Conservation (phyloP, 2,329 filamentous ascomycete species). For the Myriosclerotinia duriaeana region DNA sequence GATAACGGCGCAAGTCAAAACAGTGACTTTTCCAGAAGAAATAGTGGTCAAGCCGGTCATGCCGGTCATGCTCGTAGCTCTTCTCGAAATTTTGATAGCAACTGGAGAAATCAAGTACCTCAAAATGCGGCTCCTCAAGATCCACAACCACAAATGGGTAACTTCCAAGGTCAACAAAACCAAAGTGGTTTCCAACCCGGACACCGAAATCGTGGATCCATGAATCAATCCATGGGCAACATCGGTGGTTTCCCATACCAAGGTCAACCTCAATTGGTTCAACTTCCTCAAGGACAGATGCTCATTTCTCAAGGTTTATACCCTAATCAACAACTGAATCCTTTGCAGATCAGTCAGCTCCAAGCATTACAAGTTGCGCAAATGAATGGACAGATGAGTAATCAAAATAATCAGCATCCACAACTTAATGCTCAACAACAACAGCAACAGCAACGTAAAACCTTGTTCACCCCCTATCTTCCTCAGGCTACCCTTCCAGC, state of each 20-base stretch:
- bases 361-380: slow-evolving; percentile 90
- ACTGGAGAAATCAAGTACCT: slow-evolving; percentile 83
- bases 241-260: slow-evolving; percentile 89
- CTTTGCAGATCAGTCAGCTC: slow-evolving; percentile 83
- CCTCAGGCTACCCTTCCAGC: slow-evolving; percentile 92
- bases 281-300: slow-evolving; percentile 80
- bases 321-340: slow-evolving; percentile 79
- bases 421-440: slow-evolving; percentile 67
- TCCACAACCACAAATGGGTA: slow-evolving; percentile 57
- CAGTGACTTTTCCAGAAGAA: slow-evolving; percentile 71
- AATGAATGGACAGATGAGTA: slow-evolving; percentile 71
- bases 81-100: slow-evolving; percentile 95
- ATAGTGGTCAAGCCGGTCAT: slow-evolving; percentile 64
- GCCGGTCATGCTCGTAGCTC: slow-evolving; percentile 73
- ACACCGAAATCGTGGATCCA: slow-evolving; percentile 80
- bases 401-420: slow-evolving; percentile 70
- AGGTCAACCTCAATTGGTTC: slow-evolving; percentile 81
- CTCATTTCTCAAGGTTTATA: slow-evolving; percentile 79
- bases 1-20: slow-evolving; percentile 50
- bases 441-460: slow-evolving; percentile 94
- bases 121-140: slow-evolving; percentile 49
- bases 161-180: slow-evolving; percentile 71
- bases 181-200: slow-evolving; percentile 83
- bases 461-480: slow-evolving; percentile 95
- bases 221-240: slow-evolving; percentile 80